These are phyloP conservation scores for Dendrobium officinale DNA, from an alignment of 106 monocot species.

Conservation along the genomic window DNA sequence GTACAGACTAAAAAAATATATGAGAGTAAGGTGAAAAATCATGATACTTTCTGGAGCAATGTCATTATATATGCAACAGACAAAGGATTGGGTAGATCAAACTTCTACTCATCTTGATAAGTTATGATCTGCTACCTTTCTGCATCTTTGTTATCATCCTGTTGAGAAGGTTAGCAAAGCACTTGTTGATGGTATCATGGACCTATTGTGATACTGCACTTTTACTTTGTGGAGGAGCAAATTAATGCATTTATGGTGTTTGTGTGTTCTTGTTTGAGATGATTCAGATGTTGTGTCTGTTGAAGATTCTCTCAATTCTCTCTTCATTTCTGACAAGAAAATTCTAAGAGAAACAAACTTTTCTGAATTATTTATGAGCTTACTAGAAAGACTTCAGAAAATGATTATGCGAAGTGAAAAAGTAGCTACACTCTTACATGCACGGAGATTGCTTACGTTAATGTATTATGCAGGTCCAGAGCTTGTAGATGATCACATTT, in stretches of 20 bases:
- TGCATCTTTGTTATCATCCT: too few species aligned
- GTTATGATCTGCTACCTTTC: too few species aligned
- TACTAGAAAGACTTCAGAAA: constrained; percentile 55
- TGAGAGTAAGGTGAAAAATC: too few species aligned
- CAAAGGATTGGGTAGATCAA: too few species aligned
- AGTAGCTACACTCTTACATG: constrained; percentile 18
- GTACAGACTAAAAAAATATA: too few species aligned
- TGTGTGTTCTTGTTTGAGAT: constrained; percentile 84
- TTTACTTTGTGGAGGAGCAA: too few species aligned
- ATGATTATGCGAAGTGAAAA: constrained; percentile 73
- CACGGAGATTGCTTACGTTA: constrained; percentile 61
- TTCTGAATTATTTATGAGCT: constrained; percentile 65
- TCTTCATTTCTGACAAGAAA: constrained; percentile 19
- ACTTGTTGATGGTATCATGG: too few species aligned
- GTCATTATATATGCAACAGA: too few species aligned
- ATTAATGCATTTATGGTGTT: constrained; percentile 17
- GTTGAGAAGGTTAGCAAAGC: too few species aligned
- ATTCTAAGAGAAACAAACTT: constrained; percentile 51
- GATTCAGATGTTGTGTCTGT: constrained; percentile 70
- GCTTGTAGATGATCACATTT: constrained; percentile 56
- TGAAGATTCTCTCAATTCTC: constrained; percentile 25
- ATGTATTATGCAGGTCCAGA: constrained; percentile 85
- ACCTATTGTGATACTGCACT: too few species aligned
- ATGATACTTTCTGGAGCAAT: too few species aligned
- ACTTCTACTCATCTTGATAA: too few species aligned